phyloP scores from a whole-genome alignment of 139 green algal genomes.

The Protoeuglena noctilucae region DNA sequence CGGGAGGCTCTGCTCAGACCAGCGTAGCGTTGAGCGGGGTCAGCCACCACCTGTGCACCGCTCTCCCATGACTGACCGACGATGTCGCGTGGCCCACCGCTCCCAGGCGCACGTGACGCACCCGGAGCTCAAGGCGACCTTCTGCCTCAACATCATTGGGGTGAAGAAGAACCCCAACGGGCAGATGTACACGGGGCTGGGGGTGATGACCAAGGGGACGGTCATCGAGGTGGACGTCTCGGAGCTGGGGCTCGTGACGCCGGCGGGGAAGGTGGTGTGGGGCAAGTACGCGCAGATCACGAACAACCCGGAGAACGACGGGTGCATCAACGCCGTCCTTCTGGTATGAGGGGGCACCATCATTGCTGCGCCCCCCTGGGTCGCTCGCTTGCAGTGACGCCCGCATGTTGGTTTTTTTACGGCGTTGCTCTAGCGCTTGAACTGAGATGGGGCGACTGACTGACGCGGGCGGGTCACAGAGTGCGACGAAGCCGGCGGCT shows the following conservation, averaged over 20 bases:
- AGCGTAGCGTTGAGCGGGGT: too few relatives aligned
- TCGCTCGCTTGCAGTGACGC: not conserved
- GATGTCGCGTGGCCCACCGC: too few relatives aligned
- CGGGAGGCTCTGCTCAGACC: too few relatives aligned
- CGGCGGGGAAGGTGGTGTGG: constrained; percentile 98
- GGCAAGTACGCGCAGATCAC: constrained; percentile 95
- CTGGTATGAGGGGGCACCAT: constrained; percentile 89
- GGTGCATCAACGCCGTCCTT: constrained; percentile 95
- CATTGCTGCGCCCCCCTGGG: constrained; percentile 1
- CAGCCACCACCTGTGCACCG: too few relatives aligned
- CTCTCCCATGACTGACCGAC: too few relatives aligned
- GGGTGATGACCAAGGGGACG: constrained; percentile 91
- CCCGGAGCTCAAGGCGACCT: constrained; percentile 95
- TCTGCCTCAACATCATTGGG: constrained; percentile 91
- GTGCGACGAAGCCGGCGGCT: too few relatives aligned
- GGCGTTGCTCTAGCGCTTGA: too few relatives aligned
- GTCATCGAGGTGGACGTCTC: constrained; percentile 96
- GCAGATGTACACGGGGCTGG: constrained; percentile 81
- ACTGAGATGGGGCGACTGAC: too few relatives aligned
- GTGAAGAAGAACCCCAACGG: constrained; percentile 99
- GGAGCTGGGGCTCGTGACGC: constrained; percentile 95
- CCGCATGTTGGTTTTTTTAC: too few relatives aligned
- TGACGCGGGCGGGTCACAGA: too few relatives aligned
- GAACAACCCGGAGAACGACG: constrained; percentile 95
- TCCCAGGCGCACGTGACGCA: constrained; percentile 97